Conservation (phyloP, 441 rosid genomes). For the Eutrema salsugineum region DNA sequence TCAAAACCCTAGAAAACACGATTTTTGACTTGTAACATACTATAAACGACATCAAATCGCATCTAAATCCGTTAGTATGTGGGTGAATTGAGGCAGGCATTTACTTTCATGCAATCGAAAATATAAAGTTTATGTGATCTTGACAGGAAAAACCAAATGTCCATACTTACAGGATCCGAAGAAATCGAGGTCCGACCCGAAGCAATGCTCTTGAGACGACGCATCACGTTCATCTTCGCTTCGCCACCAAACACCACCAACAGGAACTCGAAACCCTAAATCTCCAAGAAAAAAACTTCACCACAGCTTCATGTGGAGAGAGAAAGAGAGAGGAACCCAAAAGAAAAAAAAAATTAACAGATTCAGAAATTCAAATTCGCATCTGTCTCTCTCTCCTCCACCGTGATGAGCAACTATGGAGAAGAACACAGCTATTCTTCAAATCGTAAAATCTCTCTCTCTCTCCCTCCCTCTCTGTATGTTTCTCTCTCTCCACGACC, state of each 20-base stretch:
- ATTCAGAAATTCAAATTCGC: slow-evolving; percentile 26
- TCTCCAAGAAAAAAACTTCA: slow-evolving; percentile 1
- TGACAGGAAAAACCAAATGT: not conserved
- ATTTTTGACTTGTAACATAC: slow-evolving; percentile 6
- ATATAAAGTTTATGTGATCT: not conserved
- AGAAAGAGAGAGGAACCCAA: not conserved
- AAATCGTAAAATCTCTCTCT: not conserved
- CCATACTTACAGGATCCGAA: slow-evolving; percentile 68
- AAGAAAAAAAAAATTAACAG: not conserved
- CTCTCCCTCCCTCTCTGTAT: slow-evolving; percentile 23
- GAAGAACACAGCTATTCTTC: slow-evolving; percentile 7
- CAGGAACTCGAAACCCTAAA: slow-evolving; percentile 29
- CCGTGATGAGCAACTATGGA: not conserved
- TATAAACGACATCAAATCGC: not conserved
- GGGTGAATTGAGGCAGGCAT: not conserved
- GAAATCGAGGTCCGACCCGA: slow-evolving; percentile 71
- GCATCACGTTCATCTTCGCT: slow-evolving; percentile 38
- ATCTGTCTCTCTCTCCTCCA: slow-evolving; percentile 1
- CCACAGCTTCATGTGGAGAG: slow-evolving; percentile 29
- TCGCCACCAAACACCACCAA: not conserved
- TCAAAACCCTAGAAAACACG: not conserved
- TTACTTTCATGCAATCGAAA: not conserved
- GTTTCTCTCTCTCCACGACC: slow-evolving; percentile 25
- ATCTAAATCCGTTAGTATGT: not conserved
- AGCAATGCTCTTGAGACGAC: slow-evolving; percentile 59